Evolutionary conservation across 2,329 filamentous ascomycete species (phyloP).

Genomic region (Huntiella moniliformis): DNA sequence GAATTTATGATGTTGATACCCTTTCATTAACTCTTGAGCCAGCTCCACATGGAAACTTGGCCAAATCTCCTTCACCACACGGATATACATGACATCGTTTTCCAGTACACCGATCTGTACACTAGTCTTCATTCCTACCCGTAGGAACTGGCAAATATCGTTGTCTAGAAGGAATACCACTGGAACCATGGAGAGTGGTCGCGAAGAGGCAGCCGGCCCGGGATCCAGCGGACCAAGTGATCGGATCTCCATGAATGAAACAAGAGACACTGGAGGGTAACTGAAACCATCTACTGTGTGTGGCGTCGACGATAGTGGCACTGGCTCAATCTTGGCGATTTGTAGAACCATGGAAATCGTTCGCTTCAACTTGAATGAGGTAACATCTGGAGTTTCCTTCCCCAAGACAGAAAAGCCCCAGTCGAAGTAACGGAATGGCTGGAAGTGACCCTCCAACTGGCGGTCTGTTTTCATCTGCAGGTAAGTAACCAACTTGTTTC

Average conservation of each 20-base stretch:
- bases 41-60: constrained; percentile 47
- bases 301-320: background rate
- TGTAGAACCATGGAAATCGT: background rate
- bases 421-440: background rate
- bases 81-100: constrained; percentile 48
- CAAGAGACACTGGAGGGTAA: constrained; percentile 1
- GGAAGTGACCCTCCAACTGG: background rate
- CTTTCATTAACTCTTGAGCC: constrained; percentile 47
- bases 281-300: background rate
- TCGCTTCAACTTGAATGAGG: no score
- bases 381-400: no score
- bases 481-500: no score
- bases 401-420: no score
- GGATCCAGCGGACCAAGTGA: constrained; percentile 31
- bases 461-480: no score
- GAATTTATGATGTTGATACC: background rate
- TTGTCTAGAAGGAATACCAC: constrained; percentile 50
- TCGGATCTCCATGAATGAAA: constrained; percentile 17
- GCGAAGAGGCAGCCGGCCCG: constrained; percentile 8
- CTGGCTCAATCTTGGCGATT: constrained; percentile 3
- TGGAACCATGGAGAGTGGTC: background rate
- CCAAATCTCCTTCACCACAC: constrained; percentile 32
- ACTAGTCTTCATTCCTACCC: constrained; percentile 45
- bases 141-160: constrained; percentile 30
- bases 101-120: constrained; percentile 36